These are phyloP conservation scores for Eudorina sp. DNA, from an alignment of 139 green algal genomes.

Conservation along the genomic window DNA sequence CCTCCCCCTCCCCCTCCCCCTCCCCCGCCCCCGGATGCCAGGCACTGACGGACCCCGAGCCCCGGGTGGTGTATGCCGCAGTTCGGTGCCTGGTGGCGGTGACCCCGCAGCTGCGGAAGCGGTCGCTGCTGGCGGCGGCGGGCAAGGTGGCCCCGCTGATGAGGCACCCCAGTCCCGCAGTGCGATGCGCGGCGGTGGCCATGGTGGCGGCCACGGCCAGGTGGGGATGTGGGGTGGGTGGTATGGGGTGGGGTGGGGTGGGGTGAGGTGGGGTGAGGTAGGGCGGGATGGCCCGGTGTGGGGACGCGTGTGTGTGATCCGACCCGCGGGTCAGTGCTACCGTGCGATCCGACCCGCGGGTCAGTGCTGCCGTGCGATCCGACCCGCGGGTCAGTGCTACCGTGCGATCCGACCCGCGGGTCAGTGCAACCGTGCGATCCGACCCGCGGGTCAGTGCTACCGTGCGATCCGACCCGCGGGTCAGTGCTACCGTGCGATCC, in stretches of 20 bases:
- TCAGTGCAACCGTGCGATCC: too few species aligned
- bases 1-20: not conserved
- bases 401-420: too few species aligned
- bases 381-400: too few species aligned
- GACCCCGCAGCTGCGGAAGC: conserved; percentile 65
- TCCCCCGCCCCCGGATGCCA: conserved; percentile 42
- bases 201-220: conserved; percentile 78
- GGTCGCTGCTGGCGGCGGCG: conserved; percentile 73
- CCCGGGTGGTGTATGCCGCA: conserved; percentile 76
- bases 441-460: too few species aligned
- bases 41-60: conserved; percentile 76
- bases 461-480: too few species aligned
- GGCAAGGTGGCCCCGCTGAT: conserved; percentile 66
- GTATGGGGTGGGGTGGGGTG: too few species aligned
- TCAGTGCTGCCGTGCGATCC: too few species aligned
- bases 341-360: too few species aligned
- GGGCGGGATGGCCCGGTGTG: not conserved
- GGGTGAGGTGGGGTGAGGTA: not conserved
- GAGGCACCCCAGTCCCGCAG: conserved; percentile 53
- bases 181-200: conserved; percentile 73
- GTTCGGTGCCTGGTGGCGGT: conserved; percentile 78
- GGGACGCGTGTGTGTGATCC: too few species aligned
- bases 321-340: too few species aligned
- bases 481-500: too few species aligned
- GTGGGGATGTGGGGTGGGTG: not conserved